Conservation (phyloP, 768 basidiomycete species). For the Boletellus emodensis region DNA sequence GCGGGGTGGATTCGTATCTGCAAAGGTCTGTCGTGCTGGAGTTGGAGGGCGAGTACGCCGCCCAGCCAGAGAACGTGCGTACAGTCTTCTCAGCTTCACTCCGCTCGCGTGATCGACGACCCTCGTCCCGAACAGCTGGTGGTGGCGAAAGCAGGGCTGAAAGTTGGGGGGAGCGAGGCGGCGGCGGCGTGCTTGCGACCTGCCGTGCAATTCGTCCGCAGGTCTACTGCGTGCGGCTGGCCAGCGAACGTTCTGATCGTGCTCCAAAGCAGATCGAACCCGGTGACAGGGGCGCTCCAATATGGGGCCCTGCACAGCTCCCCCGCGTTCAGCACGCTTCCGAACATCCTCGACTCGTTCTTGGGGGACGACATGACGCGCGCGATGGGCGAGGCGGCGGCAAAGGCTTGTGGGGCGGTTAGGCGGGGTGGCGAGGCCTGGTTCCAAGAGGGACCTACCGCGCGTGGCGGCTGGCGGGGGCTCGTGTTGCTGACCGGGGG, state of each 20-base stretch:
- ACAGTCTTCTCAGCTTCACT: no score
- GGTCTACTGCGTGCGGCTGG: not conserved
- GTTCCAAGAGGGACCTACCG: no score
- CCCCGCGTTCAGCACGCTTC: not conserved
- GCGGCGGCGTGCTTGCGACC: no score
- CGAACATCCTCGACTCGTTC: not conserved
- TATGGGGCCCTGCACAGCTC: not conserved
- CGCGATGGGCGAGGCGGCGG: not conserved
- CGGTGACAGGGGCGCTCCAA: not conserved
- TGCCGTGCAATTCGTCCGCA: not conserved
- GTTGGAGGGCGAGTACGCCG: no score
- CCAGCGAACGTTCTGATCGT: not conserved
- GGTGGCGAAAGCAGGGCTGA: no score
- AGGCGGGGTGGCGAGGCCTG: not conserved
- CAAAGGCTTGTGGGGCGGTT: not conserved
- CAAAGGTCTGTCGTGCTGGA: no score
- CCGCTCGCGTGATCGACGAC: no score
- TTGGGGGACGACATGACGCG: not conserved
- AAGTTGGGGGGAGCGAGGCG: no score
- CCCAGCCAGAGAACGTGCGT: no score
- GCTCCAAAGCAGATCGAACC: not conserved
- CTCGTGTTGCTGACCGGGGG: not conserved
- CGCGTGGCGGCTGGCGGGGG: not conserved
- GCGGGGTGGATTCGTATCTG: no score
- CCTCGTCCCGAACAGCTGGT: no score